Evolutionary conservation across 306 rosid species (phyloP), one percentile per base, ranked within the genome.

Genomic region (Crotalaria pallida): DNA sequence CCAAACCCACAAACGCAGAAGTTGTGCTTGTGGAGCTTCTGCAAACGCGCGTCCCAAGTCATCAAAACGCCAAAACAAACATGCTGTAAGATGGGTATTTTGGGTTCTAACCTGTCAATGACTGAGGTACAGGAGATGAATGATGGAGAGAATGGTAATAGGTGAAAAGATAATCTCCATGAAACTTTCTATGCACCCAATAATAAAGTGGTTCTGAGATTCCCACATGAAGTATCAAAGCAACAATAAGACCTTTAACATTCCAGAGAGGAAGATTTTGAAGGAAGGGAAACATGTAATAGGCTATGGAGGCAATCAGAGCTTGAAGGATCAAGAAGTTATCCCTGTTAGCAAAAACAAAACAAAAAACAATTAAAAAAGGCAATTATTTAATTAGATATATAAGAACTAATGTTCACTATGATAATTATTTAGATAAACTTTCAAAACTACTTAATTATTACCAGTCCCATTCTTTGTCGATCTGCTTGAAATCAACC

Each of bases 201-300:
- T 92, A 92, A 61, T 81, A 92, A 10, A 92, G 84, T 67, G 98
- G 98, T 70, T 92, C 98, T 72, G 96, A 85, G 77, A 89, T 79
- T 50, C 80, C 89, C 66, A 86, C 76, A 58, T 92, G 98, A n/a
- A 92, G 87, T 1, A 81, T 41, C 68, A 86, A 58, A 67, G 80
- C 56, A 11, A 62, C 57, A 77, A 86, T 67, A 72, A 86, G 18
- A 11, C 98, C 96, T 26, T 56, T 88, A 6, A 71, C 1, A 41
- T 84, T 89, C 92, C 91, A 89, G 5, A 69, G 15, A 3, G 96
- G 96, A 7, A 89, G 84, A 55, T 78, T 70, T 70, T 83, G 82
- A 72, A 86, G 67, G 41, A 44, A 71, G 1, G 91, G 98, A 45
- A 88, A 78, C 26, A 75, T 29, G 6, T 77, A 84, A 27, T 80